These are phyloP conservation scores for Fusarium sp. DNA, from an alignment of 2,329 filamentous ascomycete species.

Conservation along the genomic window DNA sequence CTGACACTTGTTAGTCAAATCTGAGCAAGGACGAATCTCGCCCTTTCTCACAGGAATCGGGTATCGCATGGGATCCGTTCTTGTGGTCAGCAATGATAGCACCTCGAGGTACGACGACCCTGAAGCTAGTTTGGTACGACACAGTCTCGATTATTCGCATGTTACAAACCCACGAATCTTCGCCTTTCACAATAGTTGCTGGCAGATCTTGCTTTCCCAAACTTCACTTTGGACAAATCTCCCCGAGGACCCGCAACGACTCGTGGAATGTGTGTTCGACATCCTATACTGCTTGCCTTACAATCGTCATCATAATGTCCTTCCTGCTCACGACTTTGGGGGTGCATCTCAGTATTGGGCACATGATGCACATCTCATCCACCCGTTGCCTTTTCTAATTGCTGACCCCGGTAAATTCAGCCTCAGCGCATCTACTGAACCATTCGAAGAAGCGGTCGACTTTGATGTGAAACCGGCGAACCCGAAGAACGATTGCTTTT, in stretches of 20 bases:
- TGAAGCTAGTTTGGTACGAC: no score
- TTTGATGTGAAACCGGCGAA: no score
- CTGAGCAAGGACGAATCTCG: no score
- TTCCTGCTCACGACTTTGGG: not conserved
- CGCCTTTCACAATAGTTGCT: not conserved
- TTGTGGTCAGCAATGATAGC: no score
- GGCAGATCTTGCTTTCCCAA: not conserved
- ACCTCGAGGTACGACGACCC: no score
- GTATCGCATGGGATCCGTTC: no score
- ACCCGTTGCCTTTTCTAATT: not conserved
- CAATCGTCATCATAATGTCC: not conserved
- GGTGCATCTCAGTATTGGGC: not conserved
- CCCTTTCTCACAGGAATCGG: no score
- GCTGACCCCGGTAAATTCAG: not conserved
- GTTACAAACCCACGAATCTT: not conserved
- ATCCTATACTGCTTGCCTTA: not conserved
- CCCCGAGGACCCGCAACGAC: not conserved
- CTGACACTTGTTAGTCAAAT: no score
- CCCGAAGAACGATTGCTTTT: slow-evolving; percentile 3
- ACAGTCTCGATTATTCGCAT: no score
- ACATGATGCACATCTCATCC: not conserved
- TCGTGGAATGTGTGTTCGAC: not conserved
- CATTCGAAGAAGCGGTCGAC: no score
- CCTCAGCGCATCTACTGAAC: not conserved
- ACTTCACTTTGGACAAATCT: not conserved